A percentile compares a stretch with the other conserved stretches of the same genome.
Evolutionary conservation across 805 yeast species (phyloP).

Genomic region (Jamesozyma gamospora): DNA sequence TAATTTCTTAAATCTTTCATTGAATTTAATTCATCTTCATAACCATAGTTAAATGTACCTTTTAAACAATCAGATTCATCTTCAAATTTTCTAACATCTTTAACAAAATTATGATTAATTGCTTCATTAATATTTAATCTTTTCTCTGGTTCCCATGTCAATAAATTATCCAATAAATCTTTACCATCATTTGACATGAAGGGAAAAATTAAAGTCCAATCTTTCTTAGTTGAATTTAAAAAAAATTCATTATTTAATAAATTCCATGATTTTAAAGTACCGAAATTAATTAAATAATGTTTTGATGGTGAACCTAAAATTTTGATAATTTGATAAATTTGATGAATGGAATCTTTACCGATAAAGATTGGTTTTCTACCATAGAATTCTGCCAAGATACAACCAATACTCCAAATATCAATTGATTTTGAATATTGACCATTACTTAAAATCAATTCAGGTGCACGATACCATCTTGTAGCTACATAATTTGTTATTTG

Average conservation of each 20-base stretch:
- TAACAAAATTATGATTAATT: constrained; percentile 47
- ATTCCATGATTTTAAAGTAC: constrained; percentile 39
- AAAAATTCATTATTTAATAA: constrained; percentile 36
- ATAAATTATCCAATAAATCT: constrained; percentile 42
- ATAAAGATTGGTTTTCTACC: constrained; percentile 72
- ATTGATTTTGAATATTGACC: constrained; percentile 54
- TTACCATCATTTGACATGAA: constrained; percentile 44
- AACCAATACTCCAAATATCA: constrained; percentile 92
- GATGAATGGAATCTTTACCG: constrained; percentile 65
- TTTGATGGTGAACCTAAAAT: constrained; percentile 63
- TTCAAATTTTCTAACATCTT: constrained; percentile 39
- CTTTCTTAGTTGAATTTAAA: constrained; percentile 17
- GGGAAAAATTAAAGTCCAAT: constrained; percentile 53
- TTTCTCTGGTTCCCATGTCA: constrained; percentile 53
- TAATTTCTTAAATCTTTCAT: constrained; percentile 39
- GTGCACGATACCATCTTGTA: constrained; percentile 93
- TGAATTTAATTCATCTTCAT: constrained; percentile 39
- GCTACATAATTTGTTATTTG: constrained; percentile 81
- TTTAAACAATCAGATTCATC: constrained; percentile 46
- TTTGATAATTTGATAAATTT: constrained; percentile 55
- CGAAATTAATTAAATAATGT: constrained; percentile 35
- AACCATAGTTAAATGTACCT: constrained; percentile 52
- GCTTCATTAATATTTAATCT: constrained; percentile 50
- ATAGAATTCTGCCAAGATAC: constrained; percentile 77
- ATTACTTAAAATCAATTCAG: constrained; percentile 65